Conservation (phyloP, 768 basidiomycete species). For the Termitomyces sp. region DNA sequence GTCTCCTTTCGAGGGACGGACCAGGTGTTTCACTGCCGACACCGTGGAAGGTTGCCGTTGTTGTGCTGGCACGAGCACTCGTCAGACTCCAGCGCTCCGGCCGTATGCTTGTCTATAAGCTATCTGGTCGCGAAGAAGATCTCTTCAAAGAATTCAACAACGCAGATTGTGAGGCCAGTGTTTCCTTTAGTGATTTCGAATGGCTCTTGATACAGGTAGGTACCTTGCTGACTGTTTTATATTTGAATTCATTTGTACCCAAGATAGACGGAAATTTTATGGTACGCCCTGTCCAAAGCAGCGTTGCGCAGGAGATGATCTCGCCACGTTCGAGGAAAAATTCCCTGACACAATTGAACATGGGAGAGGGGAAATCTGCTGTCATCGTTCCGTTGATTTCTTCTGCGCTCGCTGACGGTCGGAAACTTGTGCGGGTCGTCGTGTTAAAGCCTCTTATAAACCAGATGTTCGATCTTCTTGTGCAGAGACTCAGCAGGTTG, state of each 20-base stretch:
- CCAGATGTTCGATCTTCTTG: slow-evolving; percentile 48
- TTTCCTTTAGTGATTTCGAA: slow-evolving; percentile 24
- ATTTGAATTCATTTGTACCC: background rate
- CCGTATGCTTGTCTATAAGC: background rate
- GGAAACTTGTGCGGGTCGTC: slow-evolving; percentile 40
- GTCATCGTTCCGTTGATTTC: slow-evolving; percentile 46
- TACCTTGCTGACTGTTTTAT: background rate
- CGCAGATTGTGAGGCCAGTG: background rate
- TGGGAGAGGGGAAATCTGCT: slow-evolving; percentile 54
- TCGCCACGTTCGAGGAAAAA: slow-evolving; percentile 28
- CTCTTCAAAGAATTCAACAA: slow-evolving; percentile 23
- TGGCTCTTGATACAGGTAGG: slow-evolving; percentile 42
- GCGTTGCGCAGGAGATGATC: slow-evolving; percentile 43
- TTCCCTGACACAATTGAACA: slow-evolving; percentile 44
- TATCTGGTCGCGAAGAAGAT: slow-evolving; percentile 21
- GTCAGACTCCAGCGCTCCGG: slow-evolving; percentile 24
- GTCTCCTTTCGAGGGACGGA: slow-evolving; percentile 21
- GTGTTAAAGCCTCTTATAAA: slow-evolving; percentile 41
- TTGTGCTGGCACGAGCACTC: slow-evolving; percentile 20
- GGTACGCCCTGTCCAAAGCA: slow-evolving; percentile 35
- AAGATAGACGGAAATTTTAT: slow-evolving; percentile 20
- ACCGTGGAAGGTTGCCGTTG: slow-evolving; percentile 26
- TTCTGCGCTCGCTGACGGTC: slow-evolving; percentile 35
- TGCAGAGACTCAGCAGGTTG: slow-evolving; percentile 36
- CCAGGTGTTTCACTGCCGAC: slow-evolving; percentile 5